Percentiles rank a stretch among this genome's conserved stretches.
These are phyloP conservation scores for Dictyophora rubrovolvata DNA, from an alignment of 768 basidiomycete species.

Conservation along the genomic window DNA sequence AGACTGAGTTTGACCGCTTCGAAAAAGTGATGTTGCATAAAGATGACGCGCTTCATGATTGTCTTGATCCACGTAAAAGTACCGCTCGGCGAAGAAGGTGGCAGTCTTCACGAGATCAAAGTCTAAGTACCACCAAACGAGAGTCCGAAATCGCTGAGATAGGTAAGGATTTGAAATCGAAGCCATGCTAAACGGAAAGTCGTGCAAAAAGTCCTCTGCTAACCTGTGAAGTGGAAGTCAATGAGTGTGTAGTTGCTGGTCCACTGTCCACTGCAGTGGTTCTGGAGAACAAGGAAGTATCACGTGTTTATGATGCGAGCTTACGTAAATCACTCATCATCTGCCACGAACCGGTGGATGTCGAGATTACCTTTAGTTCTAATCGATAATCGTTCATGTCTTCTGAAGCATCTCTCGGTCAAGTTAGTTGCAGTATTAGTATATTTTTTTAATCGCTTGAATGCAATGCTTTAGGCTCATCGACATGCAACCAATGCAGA, in stretches of 20 bases:
- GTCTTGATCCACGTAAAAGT: constrained; percentile 56
- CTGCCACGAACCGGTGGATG: too few species aligned
- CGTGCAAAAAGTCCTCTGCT: too few species aligned
- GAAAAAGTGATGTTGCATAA: constrained; percentile 69
- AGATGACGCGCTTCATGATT: constrained; percentile 80
- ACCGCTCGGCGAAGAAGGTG: constrained; percentile 83
- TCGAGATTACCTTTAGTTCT: too few species aligned
- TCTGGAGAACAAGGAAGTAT: background rate
- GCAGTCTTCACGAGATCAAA: constrained; percentile 69
- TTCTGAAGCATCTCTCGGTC: constrained; percentile 9
- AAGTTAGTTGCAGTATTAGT: constrained; percentile 6
- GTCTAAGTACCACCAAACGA: constrained; percentile 82
- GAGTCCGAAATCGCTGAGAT: constrained; percentile 55
- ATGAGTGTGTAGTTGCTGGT: too few species aligned
- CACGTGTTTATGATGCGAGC: background rate
- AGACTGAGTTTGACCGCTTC: constrained; percentile 61
- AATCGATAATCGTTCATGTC: background rate
- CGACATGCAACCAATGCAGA: constrained; percentile 76
- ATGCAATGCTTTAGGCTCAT: constrained; percentile 47
- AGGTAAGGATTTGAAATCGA: constrained; percentile 33
- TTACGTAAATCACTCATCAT: background rate
- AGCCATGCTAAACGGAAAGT: background rate
- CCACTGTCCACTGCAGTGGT: too few species aligned
- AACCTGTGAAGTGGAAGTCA: too few species aligned
- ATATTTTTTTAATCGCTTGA: background rate